Evolutionary conservation across 768 basidiomycete species (phyloP).

Genomic region (button mushroom (Agaricus bisporus)): DNA sequence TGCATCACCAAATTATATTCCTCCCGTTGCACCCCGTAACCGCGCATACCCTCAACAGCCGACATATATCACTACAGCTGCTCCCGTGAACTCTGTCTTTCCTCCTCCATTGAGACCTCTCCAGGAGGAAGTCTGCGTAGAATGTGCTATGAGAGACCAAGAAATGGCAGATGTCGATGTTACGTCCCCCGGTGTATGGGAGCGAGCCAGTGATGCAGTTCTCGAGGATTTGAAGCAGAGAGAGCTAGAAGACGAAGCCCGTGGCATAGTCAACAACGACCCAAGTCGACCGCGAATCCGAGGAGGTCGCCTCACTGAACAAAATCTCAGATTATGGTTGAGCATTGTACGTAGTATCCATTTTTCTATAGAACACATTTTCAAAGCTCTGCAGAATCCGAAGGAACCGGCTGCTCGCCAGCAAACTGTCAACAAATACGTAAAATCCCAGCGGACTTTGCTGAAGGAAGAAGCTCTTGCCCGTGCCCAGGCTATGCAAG

Average conservation of each 20-base stretch:
- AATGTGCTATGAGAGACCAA: constrained; percentile 98
- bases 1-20: constrained; percentile 51
- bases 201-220: constrained; percentile 77
- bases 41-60: constrained; percentile 71
- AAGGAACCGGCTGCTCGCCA: constrained; percentile 83
- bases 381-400: constrained; percentile 58
- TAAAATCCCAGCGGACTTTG: constrained; percentile 73
- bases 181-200: constrained; percentile 82
- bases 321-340: constrained; percentile 77
- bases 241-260: constrained; percentile 64
- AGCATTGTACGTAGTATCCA: constrained; percentile 49
- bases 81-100: constrained; percentile 58
- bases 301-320: constrained; percentile 68
- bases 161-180: constrained; percentile 97
- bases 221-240: constrained; percentile 72
- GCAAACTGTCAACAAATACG: constrained; percentile 75
- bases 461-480: constrained; percentile 81
- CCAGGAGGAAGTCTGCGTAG: constrained; percentile 86
- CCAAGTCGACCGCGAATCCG: constrained; percentile 52
- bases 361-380: neutral
- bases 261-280: constrained; percentile 47
- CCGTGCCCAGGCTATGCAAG: constrained; percentile 70
- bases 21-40: constrained; percentile 60
- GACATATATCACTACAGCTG: constrained; percentile 59
- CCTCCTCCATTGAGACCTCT: constrained; percentile 42